Percentiles rank a stretch among this genome's conserved stretches.
Evolutionary conservation across 495 filamentous ascomycete species (phyloP).

Genomic region (Hypoxylon perforatum): DNA sequence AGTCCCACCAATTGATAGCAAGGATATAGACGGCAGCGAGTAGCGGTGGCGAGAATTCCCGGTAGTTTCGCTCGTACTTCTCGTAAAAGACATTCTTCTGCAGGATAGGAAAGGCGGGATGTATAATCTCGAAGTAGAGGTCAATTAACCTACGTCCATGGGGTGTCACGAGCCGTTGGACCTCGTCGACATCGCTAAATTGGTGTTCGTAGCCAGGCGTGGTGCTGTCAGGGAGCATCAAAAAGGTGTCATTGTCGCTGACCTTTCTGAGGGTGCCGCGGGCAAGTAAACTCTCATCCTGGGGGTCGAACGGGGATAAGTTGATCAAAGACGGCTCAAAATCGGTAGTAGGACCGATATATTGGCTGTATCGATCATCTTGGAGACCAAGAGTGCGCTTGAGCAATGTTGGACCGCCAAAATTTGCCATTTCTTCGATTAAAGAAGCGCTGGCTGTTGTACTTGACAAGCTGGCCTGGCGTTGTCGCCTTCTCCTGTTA

Average conservation of each 20-base stretch:
- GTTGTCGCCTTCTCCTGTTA: slow-evolving; percentile 62
- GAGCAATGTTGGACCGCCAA: slow-evolving; percentile 67
- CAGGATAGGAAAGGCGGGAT: slow-evolving; percentile 90
- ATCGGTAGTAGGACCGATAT: slow-evolving; percentile 75
- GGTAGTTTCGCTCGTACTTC: slow-evolving; percentile 79
- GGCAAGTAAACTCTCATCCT: slow-evolving; percentile 75
- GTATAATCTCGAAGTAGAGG: slow-evolving; percentile 87
- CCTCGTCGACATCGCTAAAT: slow-evolving; percentile 75
- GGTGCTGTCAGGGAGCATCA: slow-evolving; percentile 75
- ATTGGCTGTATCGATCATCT: slow-evolving; percentile 69
- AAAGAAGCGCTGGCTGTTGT: slow-evolving; percentile 64
- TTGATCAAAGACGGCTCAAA: slow-evolving; percentile 79
- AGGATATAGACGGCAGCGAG: slow-evolving; percentile 91
- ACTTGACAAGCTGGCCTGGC: slow-evolving; percentile 65
- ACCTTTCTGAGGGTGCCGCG: slow-evolving; percentile 80
- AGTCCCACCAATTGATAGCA: slow-evolving; percentile 89
- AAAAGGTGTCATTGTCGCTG: slow-evolving; percentile 84
- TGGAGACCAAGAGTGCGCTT: slow-evolving; percentile 75
- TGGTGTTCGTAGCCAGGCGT: slow-evolving; percentile 70
- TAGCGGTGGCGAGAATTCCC: slow-evolving; percentile 82
- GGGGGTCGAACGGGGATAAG: slow-evolving; percentile 74
- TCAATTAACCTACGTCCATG: slow-evolving; percentile 84
- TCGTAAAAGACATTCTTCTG: slow-evolving; percentile 89
- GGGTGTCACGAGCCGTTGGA: slow-evolving; percentile 84
- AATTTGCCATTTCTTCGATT: slow-evolving; percentile 70